Percentiles rank a stretch among this genome's conserved stretches.
phyloP scores from a whole-genome alignment of 208 protist species.

The Eutreptiella sp. region DNA sequence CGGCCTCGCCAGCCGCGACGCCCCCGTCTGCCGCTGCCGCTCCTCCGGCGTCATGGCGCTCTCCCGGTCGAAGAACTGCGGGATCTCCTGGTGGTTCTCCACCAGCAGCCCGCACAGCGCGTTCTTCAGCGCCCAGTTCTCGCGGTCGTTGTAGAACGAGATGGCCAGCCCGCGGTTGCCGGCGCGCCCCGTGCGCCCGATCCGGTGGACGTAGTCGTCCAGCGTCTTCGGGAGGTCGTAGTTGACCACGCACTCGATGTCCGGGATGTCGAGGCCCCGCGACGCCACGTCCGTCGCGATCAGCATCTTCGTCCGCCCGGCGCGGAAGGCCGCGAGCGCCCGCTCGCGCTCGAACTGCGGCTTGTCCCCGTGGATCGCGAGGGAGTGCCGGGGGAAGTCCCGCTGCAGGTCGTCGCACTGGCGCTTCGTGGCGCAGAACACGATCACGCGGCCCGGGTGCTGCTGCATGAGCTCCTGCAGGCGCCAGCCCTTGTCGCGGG shows the following conservation, averaged over 20 bases:
- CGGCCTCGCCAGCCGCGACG: too few relatives aligned
- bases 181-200: conserved; percentile 84
- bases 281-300: conserved; percentile 88
- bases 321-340: conserved; percentile 79
- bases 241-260: conserved; percentile 86
- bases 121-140: not conserved
- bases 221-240: conserved; percentile 79
- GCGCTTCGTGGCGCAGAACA: conserved; percentile 99
- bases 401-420: conserved; percentile 88
- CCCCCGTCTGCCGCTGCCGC: too few relatives aligned
- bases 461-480: conserved; percentile 53
- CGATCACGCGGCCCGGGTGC: conserved; percentile 60
- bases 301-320: conserved; percentile 68
- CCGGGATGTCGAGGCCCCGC: conserved; percentile 83
- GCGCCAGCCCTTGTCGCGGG: conserved; percentile 71
- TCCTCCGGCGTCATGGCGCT: too few relatives aligned
- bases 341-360: conserved; percentile 73
- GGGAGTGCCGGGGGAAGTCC: too few relatives aligned
- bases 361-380: conserved; percentile 89
- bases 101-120: not conserved
- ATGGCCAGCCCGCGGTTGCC: conserved; percentile 66
- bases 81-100: not conserved
- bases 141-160: conserved; percentile 67
- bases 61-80: not conserved
- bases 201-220: conserved; percentile 90